Conservation (phyloP, 2,329 filamentous ascomycete genomes). For the Pseudocercospora eumusae region DNA sequence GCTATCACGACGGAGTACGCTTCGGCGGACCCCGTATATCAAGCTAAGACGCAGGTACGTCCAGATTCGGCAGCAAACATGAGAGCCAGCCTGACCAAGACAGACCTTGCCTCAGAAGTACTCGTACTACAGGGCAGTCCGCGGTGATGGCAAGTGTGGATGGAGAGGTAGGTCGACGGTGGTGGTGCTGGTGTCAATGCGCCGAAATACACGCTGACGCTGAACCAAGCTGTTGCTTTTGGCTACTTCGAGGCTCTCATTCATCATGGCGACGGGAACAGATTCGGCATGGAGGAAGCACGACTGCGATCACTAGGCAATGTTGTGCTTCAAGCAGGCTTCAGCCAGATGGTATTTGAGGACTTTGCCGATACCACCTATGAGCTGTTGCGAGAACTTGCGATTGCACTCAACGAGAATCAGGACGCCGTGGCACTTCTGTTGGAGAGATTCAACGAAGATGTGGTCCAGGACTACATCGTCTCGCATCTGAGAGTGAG, state of each 20-base stretch:
- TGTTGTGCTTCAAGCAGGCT: constrained; percentile 69
- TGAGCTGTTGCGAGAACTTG: constrained; percentile 62
- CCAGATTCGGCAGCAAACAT: constrained; percentile 4
- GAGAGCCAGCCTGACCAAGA: constrained; percentile 6
- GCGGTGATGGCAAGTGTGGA: constrained; percentile 93
- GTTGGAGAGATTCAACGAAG: constrained; percentile 68
- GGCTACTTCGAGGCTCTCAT: constrained; percentile 88
- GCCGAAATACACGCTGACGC: constrained; percentile 32
- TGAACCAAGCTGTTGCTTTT: constrained; percentile 75
- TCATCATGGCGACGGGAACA: constrained; percentile 62
- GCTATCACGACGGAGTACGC: constrained; percentile 83
- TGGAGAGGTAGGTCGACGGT: constrained; percentile 78
- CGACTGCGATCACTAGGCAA: constrained; percentile 72
- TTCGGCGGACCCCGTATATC: constrained; percentile 79
- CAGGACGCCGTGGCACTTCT: constrained; percentile 49
- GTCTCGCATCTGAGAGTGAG: constrained; percentile 76
- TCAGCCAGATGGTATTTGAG: constrained; percentile 69
- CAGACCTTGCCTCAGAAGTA: constrained; percentile 81
- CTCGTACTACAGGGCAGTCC: constrained; percentile 81
- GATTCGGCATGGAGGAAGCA: constrained; percentile 68
- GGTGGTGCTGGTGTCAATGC: constrained; percentile 16
- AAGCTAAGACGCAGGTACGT: constrained; percentile 82
- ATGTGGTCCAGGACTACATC: constrained; percentile 67
- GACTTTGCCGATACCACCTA: constrained; percentile 80
- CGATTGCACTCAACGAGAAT: constrained; percentile 56